Percentiles rank a stretch among this genome's conserved stretches.
phyloP scores from a whole-genome alignment of 192 early-diverging fungal species.

The Coemansia sp. region DNA sequence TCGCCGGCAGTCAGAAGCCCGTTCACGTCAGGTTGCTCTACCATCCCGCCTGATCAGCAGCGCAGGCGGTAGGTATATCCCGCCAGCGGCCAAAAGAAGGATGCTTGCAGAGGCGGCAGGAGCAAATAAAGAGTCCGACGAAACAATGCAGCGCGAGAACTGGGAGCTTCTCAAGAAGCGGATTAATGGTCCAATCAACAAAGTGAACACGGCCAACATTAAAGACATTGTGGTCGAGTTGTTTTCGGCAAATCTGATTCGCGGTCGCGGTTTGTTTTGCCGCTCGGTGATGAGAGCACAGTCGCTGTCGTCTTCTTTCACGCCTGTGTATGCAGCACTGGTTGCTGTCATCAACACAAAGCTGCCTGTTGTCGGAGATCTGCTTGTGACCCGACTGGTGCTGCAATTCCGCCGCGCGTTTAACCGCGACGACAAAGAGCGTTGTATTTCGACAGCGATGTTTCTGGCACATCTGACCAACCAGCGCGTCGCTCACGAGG shows the following conservation, averaged over 20 bases:
- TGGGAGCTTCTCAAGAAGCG: slow-evolving; percentile 95
- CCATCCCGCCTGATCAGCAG: neutral
- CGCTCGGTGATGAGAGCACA: slow-evolving; percentile 89
- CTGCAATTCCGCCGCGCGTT: slow-evolving; percentile 90
- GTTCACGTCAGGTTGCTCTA: neutral
- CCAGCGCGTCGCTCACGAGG: slow-evolving; percentile 84
- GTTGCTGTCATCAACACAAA: slow-evolving; percentile 92
- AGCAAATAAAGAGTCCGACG: slow-evolving; percentile 15
- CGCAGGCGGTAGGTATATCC: slow-evolving; percentile 64
- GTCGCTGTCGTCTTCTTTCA: slow-evolving; percentile 81
- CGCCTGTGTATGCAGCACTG: slow-evolving; percentile 86
- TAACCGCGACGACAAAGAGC: slow-evolving; percentile 84
- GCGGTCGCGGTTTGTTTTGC: slow-evolving; percentile 86
- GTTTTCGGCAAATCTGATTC: slow-evolving; percentile 87
- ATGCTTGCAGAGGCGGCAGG: slow-evolving; percentile 57
- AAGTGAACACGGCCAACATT: slow-evolving; percentile 88
- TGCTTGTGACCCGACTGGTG: slow-evolving; percentile 80
- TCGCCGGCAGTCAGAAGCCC: neutral
- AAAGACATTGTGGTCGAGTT: slow-evolving; percentile 87
- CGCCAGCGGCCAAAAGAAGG: slow-evolving; percentile 74
- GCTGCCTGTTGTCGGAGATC: slow-evolving; percentile 85
- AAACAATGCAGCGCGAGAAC: slow-evolving; percentile 71
- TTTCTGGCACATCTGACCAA: slow-evolving; percentile 94
- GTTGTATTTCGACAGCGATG: slow-evolving; percentile 76
- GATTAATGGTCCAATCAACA: slow-evolving; percentile 95